Conservation (phyloP, 2,329 filamentous ascomycete species). For the Fusarium anguioides region DNA sequence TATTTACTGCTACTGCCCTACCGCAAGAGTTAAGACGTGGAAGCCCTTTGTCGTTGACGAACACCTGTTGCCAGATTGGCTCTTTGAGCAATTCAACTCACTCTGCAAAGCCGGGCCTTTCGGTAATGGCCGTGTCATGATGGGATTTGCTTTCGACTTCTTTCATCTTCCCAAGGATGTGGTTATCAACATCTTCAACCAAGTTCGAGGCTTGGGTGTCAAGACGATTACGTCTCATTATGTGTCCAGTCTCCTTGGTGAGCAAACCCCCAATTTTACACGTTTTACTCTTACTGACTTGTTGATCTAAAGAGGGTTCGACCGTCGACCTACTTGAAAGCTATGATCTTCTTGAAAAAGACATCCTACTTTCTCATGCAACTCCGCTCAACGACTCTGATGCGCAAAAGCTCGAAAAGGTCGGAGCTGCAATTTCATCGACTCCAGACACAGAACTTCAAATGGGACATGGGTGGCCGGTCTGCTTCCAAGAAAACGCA, state of each 20-base stretch:
- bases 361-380: conserved; percentile 13
- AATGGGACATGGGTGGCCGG: conserved; percentile 15
- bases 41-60: conserved; percentile 3
- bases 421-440: neutral
- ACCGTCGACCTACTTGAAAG: neutral
- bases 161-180: conserved; percentile 15
- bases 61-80: neutral
- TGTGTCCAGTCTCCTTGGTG: neutral
- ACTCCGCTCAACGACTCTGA: conserved; percentile 8
- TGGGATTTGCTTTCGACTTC: conserved; percentile 19
- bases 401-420: neutral
- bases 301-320: neutral
- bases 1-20: conserved; percentile 10
- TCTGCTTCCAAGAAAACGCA: conserved; percentile 15
- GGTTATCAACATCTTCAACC: neutral
- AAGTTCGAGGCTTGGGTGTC: neutral
- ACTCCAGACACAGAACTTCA: conserved; percentile 15
- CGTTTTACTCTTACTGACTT: accelerated
- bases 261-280: neutral
- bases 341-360: neutral
- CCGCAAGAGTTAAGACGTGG: conserved; percentile 2
- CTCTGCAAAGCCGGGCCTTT: neutral
- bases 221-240: conserved; percentile 20
- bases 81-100: neutral
- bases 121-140: neutral